phyloP scores from a whole-genome alignment of 2,329 filamentous ascomycete species.

The Epichloe scottii region DNA sequence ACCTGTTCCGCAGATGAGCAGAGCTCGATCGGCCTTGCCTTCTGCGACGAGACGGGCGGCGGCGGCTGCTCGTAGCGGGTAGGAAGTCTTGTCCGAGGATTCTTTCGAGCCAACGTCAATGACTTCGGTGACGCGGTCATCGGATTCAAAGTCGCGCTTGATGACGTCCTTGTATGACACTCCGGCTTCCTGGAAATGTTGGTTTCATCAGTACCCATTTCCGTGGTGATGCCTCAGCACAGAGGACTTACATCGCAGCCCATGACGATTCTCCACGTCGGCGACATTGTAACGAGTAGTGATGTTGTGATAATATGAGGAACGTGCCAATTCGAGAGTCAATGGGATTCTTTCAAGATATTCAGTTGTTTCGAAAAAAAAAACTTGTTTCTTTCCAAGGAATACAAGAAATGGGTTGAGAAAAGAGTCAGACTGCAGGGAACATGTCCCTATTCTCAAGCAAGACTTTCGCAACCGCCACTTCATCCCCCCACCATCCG shows the following conservation, averaged over 20 bases:
- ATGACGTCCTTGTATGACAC: conserved; percentile 68
- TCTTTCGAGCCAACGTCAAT: conserved; percentile 62
- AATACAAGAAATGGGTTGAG: too few relatives aligned
- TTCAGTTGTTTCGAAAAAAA: too few relatives aligned
- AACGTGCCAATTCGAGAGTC: not conserved
- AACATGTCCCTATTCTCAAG: not conserved
- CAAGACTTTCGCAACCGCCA: not conserved
- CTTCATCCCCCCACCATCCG: not conserved
- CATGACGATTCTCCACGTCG: conserved; percentile 39
- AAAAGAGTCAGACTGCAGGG: not conserved
- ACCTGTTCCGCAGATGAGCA: conserved; percentile 77
- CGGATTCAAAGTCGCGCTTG: conserved; percentile 56
- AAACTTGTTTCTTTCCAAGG: too few relatives aligned
- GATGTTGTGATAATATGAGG: not conserved
- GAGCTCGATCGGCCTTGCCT: conserved; percentile 60
- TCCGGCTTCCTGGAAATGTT: conserved; percentile 48
- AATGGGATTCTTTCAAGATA: too few relatives aligned
- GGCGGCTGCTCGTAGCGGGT: conserved; percentile 65
- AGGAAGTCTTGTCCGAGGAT: conserved; percentile 62
- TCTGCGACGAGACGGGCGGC: conserved; percentile 51
- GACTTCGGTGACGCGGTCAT: conserved; percentile 53
- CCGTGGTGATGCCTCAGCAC: not conserved
- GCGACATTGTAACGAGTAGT: conserved; percentile 24
- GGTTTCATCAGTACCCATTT: not conserved
- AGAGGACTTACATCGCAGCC: conserved; percentile 38